phyloP scores from a whole-genome alignment of 805 yeast genomes.

The Candida vaughaniae region DNA sequence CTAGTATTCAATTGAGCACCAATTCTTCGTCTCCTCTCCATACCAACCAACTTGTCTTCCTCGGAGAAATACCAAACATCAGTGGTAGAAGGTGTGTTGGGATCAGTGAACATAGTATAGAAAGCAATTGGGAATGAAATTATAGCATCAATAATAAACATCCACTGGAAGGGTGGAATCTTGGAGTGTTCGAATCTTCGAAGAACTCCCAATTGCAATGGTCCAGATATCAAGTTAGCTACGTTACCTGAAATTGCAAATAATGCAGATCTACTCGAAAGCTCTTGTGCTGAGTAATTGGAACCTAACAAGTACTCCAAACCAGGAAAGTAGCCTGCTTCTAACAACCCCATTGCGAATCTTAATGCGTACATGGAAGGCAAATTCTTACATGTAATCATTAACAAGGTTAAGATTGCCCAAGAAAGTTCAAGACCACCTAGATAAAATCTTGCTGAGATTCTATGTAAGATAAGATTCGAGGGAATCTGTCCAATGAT shows the following conservation, averaged over 20 bases:
- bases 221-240: conserved; percentile 32
- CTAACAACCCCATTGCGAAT: conserved; percentile 44
- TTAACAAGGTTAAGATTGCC: conserved; percentile 27
- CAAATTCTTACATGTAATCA: conserved; percentile 24
- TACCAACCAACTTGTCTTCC: conserved; percentile 41
- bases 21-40: conserved; percentile 43
- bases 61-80: conserved; percentile 30
- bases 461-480: conserved; percentile 32
- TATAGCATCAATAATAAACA: conserved; percentile 33
- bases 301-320: conserved; percentile 51
- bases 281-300: conserved; percentile 26
- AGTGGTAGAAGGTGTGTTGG: conserved; percentile 36
- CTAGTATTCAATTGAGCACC: conserved; percentile 44
- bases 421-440: conserved; percentile 35
- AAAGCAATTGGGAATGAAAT: conserved; percentile 33
- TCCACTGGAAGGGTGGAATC: conserved; percentile 32
- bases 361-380: conserved; percentile 27
- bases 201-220: conserved; percentile 29
- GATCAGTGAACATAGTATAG: conserved; percentile 31
- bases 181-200: conserved; percentile 20
- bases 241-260: conserved; percentile 29
- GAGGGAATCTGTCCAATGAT: conserved; percentile 53
- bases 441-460: conserved; percentile 35
- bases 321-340: conserved; percentile 56
- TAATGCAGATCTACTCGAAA: conserved; percentile 28